phyloP scores from a whole-genome alignment of 169 alveolate species.

The Eimeria sp. region DNA sequence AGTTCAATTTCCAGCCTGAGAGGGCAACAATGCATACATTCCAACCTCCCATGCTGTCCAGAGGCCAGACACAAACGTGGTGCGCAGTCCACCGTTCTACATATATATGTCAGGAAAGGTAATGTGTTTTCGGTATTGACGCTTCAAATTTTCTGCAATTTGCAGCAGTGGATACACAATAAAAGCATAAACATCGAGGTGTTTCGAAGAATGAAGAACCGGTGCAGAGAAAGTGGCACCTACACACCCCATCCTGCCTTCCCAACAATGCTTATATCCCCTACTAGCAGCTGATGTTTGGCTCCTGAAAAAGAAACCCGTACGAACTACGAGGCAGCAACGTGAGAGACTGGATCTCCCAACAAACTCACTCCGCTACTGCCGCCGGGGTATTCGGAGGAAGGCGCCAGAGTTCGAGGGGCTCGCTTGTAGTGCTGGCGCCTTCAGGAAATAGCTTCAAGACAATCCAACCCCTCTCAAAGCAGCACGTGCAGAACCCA shows the following conservation, averaged over 20 bases:
- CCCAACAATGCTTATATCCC: background rate
- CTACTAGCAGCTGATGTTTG: background rate
- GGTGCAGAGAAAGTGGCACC: too few species aligned
- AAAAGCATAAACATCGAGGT: background rate
- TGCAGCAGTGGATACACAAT: conserved; percentile 7
- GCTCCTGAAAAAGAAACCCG: background rate
- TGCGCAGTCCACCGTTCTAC: background rate
- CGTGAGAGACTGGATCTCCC: too few species aligned
- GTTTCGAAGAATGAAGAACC: too few species aligned
- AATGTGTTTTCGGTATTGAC: background rate
- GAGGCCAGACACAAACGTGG: background rate
- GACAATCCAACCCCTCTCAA: conserved; percentile 63
- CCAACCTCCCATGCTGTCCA: background rate
- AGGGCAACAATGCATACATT: background rate
- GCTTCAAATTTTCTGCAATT: background rate
- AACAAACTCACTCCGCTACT: conserved; percentile 45
- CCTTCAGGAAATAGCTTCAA: conserved; percentile 77
- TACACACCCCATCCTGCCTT: background rate
- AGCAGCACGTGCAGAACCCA: conserved; percentile 75
- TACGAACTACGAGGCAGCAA: background rate
- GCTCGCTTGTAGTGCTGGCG: conserved; percentile 42
- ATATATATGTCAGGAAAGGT: background rate
- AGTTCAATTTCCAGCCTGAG: conserved; percentile 60
- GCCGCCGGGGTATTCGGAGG: conserved; percentile 16
- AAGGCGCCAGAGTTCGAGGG: conserved; percentile 45